These are phyloP conservation scores for Apiospora koreana DNA, from an alignment of 2,329 filamentous ascomycete genomes.

Conservation along the genomic window DNA sequence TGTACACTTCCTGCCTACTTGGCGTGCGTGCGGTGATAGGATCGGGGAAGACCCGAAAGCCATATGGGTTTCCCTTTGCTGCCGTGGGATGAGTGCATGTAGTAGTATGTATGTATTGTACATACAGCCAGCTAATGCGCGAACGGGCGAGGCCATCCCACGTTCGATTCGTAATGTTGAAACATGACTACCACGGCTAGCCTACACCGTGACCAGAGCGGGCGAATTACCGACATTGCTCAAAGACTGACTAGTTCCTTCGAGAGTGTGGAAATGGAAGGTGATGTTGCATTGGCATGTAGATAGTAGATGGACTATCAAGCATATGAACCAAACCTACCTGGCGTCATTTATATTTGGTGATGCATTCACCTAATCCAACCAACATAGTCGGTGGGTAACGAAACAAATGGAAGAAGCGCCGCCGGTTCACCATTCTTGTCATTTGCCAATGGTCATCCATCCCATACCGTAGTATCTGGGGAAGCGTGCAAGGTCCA, in stretches of 20 bases:
- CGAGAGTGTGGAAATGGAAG: not conserved
- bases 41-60: constrained; percentile 3
- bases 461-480: not conserved
- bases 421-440: not conserved
- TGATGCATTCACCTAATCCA: not conserved
- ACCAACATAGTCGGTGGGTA: not conserved
- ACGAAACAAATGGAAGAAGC: not conserved
- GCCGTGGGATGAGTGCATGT: not conserved
- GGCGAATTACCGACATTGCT: not conserved
- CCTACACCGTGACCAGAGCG: constrained; percentile 3
- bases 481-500: constrained; percentile 9
- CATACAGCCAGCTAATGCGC: not conserved
- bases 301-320: not conserved
- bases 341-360: not conserved
- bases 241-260: not conserved
- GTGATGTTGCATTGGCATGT: not conserved
- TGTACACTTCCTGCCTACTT: not conserved
- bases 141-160: not conserved
- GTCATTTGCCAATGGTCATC: not conserved
- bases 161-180: constrained; percentile 4
- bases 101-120: no score
- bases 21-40: constrained; percentile 3
- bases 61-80: not conserved
- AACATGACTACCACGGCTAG: not conserved
- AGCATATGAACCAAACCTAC: not conserved